Conservation (phyloP, 1,284 basidiomycete species). For the Ceratobasidium sp. region DNA sequence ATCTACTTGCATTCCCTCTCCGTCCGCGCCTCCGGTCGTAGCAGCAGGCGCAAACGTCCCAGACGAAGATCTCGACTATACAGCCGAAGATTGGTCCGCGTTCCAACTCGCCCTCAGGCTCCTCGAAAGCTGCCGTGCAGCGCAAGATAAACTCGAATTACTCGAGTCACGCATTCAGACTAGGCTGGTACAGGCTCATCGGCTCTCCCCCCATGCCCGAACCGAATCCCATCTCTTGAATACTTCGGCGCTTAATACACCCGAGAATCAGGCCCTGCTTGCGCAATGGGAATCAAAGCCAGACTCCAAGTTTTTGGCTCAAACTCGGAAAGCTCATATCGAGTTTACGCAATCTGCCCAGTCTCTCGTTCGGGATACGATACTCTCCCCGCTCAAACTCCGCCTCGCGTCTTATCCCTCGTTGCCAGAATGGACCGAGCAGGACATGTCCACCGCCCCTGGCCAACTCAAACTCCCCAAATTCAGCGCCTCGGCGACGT, state of each 20-base stretch:
- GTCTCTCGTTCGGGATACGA: conserved; percentile 75
- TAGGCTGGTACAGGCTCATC: conserved; percentile 59
- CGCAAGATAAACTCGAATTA: conserved; percentile 66
- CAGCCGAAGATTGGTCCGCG: conserved; percentile 81
- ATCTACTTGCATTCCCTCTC: conserved; percentile 57
- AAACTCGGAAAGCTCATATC: conserved; percentile 65
- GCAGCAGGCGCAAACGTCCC: conserved; percentile 42
- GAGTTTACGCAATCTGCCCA: conserved; percentile 78
- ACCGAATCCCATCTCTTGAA: conserved; percentile 71
- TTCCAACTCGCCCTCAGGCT: conserved; percentile 86
- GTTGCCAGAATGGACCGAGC: conserved; percentile 57
- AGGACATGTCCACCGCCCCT: conserved; percentile 56
- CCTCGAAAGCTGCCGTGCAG: conserved; percentile 73
- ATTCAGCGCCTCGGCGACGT: conserved; percentile 91
- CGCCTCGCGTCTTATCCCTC: conserved; percentile 77
- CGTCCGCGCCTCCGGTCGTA: conserved; percentile 42
- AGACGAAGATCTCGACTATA: conserved; percentile 77
- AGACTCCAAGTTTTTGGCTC: conserved; percentile 56
- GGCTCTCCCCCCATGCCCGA: conserved; percentile 55
- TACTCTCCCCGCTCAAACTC: conserved; percentile 82
- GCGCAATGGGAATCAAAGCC: conserved; percentile 25
- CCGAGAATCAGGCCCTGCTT: conserved; percentile 68
- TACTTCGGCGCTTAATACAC: conserved; percentile 82
- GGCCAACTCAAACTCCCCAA: conserved; percentile 75
- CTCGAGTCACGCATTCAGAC: conserved; percentile 75